phyloP scores from a whole-genome alignment of 352 stramenopile genomes.

The Globisporangium uncinulatum region DNA sequence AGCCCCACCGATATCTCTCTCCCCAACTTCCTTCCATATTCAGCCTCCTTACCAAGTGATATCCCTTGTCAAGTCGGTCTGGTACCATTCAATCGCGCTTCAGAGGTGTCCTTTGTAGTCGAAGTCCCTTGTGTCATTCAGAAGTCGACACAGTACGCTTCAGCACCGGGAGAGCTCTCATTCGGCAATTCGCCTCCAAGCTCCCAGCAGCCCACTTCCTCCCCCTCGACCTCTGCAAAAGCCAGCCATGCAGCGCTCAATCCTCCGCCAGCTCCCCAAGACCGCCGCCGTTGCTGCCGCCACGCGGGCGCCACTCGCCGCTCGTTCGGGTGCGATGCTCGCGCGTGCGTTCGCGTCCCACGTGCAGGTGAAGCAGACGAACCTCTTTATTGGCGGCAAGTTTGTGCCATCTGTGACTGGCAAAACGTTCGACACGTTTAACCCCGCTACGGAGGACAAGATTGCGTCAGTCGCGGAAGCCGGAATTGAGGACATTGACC shows the following conservation, averaged over 20 bases:
- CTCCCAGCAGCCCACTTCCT: background rate
- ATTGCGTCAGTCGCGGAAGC: constrained; percentile 67
- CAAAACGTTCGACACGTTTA: constrained; percentile 72
- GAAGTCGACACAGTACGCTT: too few relatives aligned
- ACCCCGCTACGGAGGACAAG: constrained; percentile 80
- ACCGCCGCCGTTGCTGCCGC: constrained; percentile 13
- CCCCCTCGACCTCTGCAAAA: background rate
- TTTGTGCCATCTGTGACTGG: constrained; percentile 67
- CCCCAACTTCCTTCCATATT: too few relatives aligned
- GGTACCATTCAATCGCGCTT: too few relatives aligned
- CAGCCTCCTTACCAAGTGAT: too few relatives aligned
- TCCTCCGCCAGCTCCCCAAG: constrained; percentile 38
- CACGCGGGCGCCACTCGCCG: constrained; percentile 11
- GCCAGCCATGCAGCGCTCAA: constrained; percentile 34
- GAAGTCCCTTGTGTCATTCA: too few relatives aligned
- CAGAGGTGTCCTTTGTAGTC: too few relatives aligned
- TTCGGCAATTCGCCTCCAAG: constrained; percentile 12
- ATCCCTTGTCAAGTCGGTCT: too few relatives aligned
- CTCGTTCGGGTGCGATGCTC: constrained; percentile 14
- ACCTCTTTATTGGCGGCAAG: constrained; percentile 84
- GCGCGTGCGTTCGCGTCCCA: constrained; percentile 31
- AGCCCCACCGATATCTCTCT: too few relatives aligned
- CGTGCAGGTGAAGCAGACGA: constrained; percentile 41
- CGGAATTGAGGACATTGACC: constrained; percentile 55
- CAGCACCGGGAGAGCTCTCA: constrained; percentile 1